Conservation (phyloP, 805 yeast genomes). For the Saccharomycopsis fibuligera region DNA sequence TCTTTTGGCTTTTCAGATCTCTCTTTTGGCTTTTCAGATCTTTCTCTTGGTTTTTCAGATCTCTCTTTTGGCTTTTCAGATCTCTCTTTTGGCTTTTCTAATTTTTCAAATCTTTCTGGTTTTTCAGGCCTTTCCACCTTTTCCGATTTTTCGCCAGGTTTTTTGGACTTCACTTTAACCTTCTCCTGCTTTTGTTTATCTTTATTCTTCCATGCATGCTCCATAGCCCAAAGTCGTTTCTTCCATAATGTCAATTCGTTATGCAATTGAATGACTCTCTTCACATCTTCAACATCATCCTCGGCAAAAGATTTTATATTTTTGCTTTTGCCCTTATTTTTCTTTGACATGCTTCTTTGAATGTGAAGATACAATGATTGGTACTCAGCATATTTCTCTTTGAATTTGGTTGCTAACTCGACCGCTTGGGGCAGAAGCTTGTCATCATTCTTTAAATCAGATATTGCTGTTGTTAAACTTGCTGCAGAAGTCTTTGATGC, state of each 20-base stretch:
- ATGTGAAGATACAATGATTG: constrained; percentile 8
- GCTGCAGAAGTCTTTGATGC: neutral
- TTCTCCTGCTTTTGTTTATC: neutral
- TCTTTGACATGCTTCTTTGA: constrained; percentile 2
- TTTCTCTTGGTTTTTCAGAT: neutral
- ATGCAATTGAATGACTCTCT: constrained; percentile 16
- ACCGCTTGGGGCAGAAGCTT: constrained; percentile 2
- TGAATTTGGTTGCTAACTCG: constrained; percentile 12
- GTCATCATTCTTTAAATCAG: neutral
- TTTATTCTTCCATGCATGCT: neutral
- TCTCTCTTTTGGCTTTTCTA: too few relatives aligned
- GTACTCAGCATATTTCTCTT: constrained; percentile 14
- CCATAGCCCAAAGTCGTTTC: constrained; percentile 12
- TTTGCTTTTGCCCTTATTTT: neutral
- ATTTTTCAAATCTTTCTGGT: neutral
- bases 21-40: neutral
- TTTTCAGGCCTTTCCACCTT: neutral
- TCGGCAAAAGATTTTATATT: neutral
- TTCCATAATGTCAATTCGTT: constrained; percentile 19
- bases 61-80: neutral
- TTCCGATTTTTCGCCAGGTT: neutral
- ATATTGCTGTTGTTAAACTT: neutral
- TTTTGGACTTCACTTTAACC: too few relatives aligned
- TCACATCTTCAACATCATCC: constrained; percentile 6
- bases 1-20: neutral